These are phyloP conservation scores for Fusarium sacchari DNA, from an alignment of 2,329 filamentous ascomycete species.

Conservation along the genomic window DNA sequence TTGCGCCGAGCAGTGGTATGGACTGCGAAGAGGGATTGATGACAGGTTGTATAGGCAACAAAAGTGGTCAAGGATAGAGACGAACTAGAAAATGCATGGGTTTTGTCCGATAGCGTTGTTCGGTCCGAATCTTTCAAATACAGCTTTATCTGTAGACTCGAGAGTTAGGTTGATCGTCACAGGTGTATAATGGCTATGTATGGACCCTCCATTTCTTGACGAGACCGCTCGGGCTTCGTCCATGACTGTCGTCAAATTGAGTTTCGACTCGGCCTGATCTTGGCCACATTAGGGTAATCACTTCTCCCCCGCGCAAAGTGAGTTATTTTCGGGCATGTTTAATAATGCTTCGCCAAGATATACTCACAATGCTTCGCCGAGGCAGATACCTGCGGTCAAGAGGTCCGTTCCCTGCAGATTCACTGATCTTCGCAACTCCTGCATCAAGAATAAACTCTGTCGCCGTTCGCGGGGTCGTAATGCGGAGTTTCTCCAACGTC, in stretches of 20 bases:
- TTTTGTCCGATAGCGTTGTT: accelerated
- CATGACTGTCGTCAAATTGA: not conserved
- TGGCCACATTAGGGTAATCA: not conserved
- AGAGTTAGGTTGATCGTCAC: too few species aligned
- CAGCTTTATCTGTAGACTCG: not conserved
- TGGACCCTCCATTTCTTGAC: not conserved
- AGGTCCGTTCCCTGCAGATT: not conserved
- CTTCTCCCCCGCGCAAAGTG: not conserved
- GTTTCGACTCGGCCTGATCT: not conserved
- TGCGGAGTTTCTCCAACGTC: not conserved
- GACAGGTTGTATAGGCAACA: accelerated
- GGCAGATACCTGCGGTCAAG: accelerated
- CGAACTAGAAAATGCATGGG: not conserved
- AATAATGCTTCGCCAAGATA: not conserved
- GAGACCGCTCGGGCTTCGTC: accelerated
- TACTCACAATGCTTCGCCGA: not conserved
- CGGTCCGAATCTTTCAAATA: accelerated
- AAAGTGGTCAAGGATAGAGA: too few species aligned
- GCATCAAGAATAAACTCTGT: not conserved
- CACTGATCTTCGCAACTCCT: not conserved
- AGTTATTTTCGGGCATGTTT: not conserved
- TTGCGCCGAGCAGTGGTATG: conserved; percentile 11
- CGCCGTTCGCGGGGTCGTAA: not conserved
- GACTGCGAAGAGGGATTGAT: conserved; percentile 1
- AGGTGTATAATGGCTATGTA: not conserved